A percentile compares a stretch with the other conserved stretches of the same genome.
phyloP scores from a whole-genome alignment of 306 rosid genomes.

The Lotus japonicus region DNA sequence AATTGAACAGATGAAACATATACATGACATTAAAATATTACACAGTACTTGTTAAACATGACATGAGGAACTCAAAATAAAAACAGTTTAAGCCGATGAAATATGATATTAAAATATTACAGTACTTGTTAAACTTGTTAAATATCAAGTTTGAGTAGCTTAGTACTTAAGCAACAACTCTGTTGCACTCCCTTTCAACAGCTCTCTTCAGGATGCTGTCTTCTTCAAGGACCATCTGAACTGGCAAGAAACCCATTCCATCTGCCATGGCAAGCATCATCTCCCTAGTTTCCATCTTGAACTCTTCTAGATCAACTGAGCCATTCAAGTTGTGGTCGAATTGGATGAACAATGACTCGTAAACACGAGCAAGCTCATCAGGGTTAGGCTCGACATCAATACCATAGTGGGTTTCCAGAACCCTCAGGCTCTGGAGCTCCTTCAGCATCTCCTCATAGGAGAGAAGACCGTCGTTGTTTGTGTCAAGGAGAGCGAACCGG shows the following conservation, averaged over 20 bases:
- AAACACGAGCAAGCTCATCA: conserved; percentile 39
- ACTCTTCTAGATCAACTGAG: conserved; percentile 51
- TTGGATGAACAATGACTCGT: conserved; percentile 40
- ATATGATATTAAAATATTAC: neutral
- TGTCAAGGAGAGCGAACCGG: conserved; percentile 47
- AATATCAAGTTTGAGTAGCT: no score
- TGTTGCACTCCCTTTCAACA: conserved; percentile 42
- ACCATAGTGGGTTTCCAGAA: conserved; percentile 59
- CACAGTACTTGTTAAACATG: neutral
- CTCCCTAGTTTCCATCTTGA: conserved; percentile 49
- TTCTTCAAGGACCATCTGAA: conserved; percentile 59
- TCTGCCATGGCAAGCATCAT: conserved; percentile 70
- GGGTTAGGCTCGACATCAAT: conserved; percentile 54
- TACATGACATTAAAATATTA: neutral
- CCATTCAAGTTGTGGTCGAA: conserved; percentile 57
- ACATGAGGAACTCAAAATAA: neutral
- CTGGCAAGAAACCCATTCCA: conserved; percentile 52
- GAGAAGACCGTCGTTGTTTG: conserved; percentile 47
- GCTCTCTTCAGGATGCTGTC: conserved; percentile 54
- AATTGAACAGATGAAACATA: neutral
- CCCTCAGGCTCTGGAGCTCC: conserved; percentile 55
- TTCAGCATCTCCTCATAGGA: conserved; percentile 56
- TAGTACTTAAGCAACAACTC: conserved; percentile 9
- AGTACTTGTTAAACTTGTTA: neutral
- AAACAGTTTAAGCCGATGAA: neutral